Evolutionary conservation across 2,329 filamentous ascomycete species (phyloP), one percentile per base, ranked within the genome.

Genomic region (Rugonectria rugulosa): DNA sequence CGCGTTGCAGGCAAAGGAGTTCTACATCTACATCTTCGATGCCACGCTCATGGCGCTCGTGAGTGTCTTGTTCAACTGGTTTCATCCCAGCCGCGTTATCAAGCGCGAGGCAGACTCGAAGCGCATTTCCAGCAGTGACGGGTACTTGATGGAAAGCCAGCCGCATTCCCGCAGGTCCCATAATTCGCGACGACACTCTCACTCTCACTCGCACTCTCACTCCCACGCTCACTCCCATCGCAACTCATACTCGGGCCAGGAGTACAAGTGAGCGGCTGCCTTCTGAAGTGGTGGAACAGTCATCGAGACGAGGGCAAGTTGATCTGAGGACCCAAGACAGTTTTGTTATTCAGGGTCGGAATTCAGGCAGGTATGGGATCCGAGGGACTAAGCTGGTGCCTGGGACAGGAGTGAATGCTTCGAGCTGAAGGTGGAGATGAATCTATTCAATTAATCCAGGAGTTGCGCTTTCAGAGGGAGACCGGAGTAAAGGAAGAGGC

Each of bases 21-120:
- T 59, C 29, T 72, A 63, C 36, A 57, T 76, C 14, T 77, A 76
- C 45, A 45, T 75, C 14, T 75, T 77, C 19, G 75, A 77, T 56
- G 72, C 73, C 3, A 12, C 67, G 9, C 66, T 74, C 6, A 77
- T 77, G 73, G 40, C 58, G 7, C 31, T 67, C 12, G 66, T 68
- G 21, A 54, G 59, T 1, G 15, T 68, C 10, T 62, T 70, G 2
- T 64, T 68, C 53, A 68, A 68, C 52, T 56, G 47, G 56, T 68
- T 68, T 57, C 66, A 68, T 36, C 64, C 66, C 3, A 68, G 66
- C 43, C 57, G 63, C 3, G 66, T 68, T n/a, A 56, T 68, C 36
- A 68, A 66, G 37, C 43, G 52, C 10, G 36, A 56, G 3, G 37
- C 37, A 17, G 56, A 58, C 7, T 53, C 49, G 19, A 67, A 65